Conservation (phyloP, 345 rosid genomes). For the Crucihimalaya himalaica region DNA sequence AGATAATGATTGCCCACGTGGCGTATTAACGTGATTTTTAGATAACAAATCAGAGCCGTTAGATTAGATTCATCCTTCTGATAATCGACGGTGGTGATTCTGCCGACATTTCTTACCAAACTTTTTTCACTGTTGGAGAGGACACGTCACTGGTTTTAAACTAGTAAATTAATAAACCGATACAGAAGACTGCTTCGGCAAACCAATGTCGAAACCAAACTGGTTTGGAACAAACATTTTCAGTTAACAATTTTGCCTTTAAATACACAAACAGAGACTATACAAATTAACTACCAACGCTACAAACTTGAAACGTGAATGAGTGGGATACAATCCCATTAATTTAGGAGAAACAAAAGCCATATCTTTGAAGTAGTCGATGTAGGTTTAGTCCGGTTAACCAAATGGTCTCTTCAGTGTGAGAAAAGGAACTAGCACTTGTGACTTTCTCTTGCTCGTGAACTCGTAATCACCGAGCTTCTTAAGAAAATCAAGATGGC, state of each 20-base stretch:
- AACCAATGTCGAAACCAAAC: neutral
- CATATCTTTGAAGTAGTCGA: neutral
- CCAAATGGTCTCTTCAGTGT: constrained; percentile 32
- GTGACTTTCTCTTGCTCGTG: constrained; percentile 36
- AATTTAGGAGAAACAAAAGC: neutral
- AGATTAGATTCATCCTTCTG: constrained; percentile 4
- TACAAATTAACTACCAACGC: neutral
- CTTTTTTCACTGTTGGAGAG: neutral
- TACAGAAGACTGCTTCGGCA: too few species aligned
- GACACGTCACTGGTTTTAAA: neutral
- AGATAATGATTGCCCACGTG: constrained; percentile 31
- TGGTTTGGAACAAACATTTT: neutral
- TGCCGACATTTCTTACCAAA: constrained; percentile 26
- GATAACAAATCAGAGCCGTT: constrained; percentile 14
- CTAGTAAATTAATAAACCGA: neutral
- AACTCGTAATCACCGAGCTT: constrained; percentile 51
- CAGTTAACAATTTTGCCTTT: neutral
- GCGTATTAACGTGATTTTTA: constrained; percentile 1
- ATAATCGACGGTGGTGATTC: constrained; percentile 3
- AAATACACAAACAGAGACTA: too few species aligned
- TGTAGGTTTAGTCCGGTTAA: neutral
- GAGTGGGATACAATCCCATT: neutral
- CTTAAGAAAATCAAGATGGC: constrained; percentile 53
- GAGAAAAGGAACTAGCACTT: constrained; percentile 46
- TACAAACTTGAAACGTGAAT: neutral